Evolutionary conservation across 306 rosid species (phyloP), one percentile per base, ranked within the genome.

Genomic region (Rosa lucieae): DNA sequence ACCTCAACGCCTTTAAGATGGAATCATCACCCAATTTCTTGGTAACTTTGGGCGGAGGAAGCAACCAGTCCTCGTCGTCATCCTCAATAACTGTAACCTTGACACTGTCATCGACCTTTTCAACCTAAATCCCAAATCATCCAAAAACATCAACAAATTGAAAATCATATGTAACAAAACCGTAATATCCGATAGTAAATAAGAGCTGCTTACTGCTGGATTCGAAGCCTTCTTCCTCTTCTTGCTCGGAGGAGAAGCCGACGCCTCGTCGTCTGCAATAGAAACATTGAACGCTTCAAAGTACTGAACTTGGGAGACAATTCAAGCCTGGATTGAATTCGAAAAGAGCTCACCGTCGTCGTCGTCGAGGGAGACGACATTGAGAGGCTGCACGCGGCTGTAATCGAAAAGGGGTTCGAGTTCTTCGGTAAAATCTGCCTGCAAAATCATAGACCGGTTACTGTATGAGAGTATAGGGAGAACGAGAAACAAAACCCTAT

Each of bases 321-420:
- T 46, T 67, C 44, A 42, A 77, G 8, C 53, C 9, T 29, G 0
- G 5, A 35, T 23, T 8, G 43, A 3, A 29, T 32, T 15, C 0
- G 43, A 0, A 10, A 17, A 10, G 72, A 83, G 77, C 79, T 70
- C 62, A 94, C 94, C 92, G 13, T 29, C 42, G n/a, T 51, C 56
- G 18, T 51, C 56, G 68, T 94, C 97, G 49, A 91, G 82, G 72
- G 62, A 53, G 0, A 82, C 67, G 77, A 83, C 40, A 65, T 72
- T 76, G 72, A 3, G 14, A 67, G 94, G 97, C 79, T 94, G 98
- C 43, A 94, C 93, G 42, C 98, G 94, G 6, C 82, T 84, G 83
- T 94, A 92, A 72, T 94, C 97, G 85, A 92, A 94, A 84, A 94
- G 87, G 55, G 97, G 97, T 66, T 94, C 97, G 10, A 94, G 67